phyloP scores from a whole-genome alignment of 2,329 filamentous ascomycete species.

The Fusarium keratoplasticum region DNA sequence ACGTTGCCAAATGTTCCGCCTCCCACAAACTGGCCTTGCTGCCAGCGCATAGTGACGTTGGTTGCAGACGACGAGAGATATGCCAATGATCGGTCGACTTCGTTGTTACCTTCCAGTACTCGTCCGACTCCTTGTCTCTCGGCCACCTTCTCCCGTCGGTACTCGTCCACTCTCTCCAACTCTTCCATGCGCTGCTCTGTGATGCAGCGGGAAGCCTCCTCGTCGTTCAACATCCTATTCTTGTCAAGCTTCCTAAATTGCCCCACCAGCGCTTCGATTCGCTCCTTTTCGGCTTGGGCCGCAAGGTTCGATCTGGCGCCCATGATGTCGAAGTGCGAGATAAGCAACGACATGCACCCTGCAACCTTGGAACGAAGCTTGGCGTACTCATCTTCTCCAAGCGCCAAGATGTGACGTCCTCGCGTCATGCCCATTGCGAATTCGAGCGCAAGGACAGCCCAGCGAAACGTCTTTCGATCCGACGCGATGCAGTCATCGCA shows the following conservation, averaged over 20 bases:
- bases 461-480: conserved; percentile 95
- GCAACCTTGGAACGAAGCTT: conserved; percentile 88
- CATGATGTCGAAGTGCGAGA: conserved; percentile 99
- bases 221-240: conserved; percentile 79
- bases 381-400: conserved; percentile 89
- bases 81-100: conserved; percentile 93
- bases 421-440: conserved; percentile 98
- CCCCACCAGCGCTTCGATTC: conserved; percentile 81
- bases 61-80: conserved; percentile 94
- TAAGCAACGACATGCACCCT: conserved; percentile 96
- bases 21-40: conserved; percentile 97
- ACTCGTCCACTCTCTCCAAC: conserved; percentile 80
- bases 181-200: conserved; percentile 80
- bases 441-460: conserved; percentile 94
- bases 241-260: conserved; percentile 84
- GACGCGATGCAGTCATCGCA: conserved; percentile 96
- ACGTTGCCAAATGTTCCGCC: conserved; percentile 98
- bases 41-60: conserved; percentile 96
- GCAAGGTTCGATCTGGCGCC: conserved; percentile 93
- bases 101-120: conserved; percentile 93
- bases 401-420: conserved; percentile 90
- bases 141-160: conserved; percentile 81
- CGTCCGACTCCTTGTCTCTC: conserved; percentile 89
- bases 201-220: conserved; percentile 83
- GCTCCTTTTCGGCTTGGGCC: conserved; percentile 92